Base-by-base conservation (phyloP, 768 basidiomycete genomes). In the Pleurotus tuber-regium region DNA sequence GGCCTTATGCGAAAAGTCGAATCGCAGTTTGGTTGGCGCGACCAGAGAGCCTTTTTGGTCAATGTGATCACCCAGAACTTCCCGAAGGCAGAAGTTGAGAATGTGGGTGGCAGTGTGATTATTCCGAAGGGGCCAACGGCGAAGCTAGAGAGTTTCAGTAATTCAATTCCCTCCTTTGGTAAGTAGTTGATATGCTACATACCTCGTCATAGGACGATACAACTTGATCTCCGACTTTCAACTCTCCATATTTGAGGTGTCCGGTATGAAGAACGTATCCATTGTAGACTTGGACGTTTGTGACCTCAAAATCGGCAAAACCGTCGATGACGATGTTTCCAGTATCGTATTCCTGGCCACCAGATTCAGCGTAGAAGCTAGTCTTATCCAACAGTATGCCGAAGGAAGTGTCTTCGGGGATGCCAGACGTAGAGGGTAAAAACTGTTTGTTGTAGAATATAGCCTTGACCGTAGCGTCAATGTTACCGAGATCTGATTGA, bases 51-150 rank as follows among this genome's bases (percentile, higher is more conserved):
- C 97, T 65, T 91, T 97, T 66, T 99, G 97, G 67, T 98, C 97
- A 54, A 98, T 87, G 62, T 98, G 97, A 65, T 98, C 94, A 21
- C 97, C 97, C 9, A 98, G 84, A 9, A 92, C 82, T 63, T 98
- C 97, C 29, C 97, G 89, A 2, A 99, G 81, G 48, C 76, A 82
- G 63, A 78, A 99, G 74, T 99, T 99, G 60, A 99, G 88, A 60
- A 99, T 97, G 66, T 99, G 97, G 0, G 97, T 99, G 18, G 87
- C 97, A 23, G 97, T 98, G 72, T 99, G 97, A 63, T 99, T 99
- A 70, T 93, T 98, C 48, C 95, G 86, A 43, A 99, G 72, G 0
- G 96, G 95, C 89, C 92, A 94, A 43, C 97, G 83, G 30, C 97
- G 91, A 29, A 91, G 81, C 89, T 92, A 54, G 6, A 9, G 26